Conservation (phyloP, 208 protist genomes). For the Leishmania aethiopica region DNA sequence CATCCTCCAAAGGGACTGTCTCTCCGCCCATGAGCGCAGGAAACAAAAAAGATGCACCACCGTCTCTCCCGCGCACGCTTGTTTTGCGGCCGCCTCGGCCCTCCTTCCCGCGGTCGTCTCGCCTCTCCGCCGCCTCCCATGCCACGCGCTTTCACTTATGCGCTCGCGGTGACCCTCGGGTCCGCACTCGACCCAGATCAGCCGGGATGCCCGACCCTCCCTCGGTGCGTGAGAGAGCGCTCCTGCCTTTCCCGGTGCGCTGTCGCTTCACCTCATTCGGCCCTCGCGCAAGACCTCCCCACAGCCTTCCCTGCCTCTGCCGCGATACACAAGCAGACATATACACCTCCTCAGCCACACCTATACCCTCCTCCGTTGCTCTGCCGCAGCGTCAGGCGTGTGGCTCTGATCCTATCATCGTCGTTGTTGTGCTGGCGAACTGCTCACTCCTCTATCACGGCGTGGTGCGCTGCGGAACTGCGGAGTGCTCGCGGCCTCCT, state of each 20-base stretch:
- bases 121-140: not conserved
- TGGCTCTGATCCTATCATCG: not conserved
- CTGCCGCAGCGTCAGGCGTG: not conserved
- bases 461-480: not conserved
- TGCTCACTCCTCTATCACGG: not conserved
- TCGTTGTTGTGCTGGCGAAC: not conserved
- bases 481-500: not conserved
- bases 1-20: too few species aligned
- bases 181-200: not conserved
- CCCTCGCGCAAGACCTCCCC: not conserved
- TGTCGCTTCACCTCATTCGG: not conserved
- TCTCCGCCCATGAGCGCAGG: too few species aligned
- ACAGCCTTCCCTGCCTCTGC: too few species aligned
- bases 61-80: too few species aligned
- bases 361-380: not conserved
- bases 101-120: too few species aligned
- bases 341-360: not conserved
- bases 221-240: not conserved
- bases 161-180: not conserved
- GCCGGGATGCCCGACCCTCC: not conserved
- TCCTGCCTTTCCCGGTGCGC: not conserved
- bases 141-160: not conserved
- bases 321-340: too few species aligned
- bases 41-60: too few species aligned
- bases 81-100: too few species aligned